Conservation (phyloP, 305 asterid genomes). For the Fraxinus sp. region DNA sequence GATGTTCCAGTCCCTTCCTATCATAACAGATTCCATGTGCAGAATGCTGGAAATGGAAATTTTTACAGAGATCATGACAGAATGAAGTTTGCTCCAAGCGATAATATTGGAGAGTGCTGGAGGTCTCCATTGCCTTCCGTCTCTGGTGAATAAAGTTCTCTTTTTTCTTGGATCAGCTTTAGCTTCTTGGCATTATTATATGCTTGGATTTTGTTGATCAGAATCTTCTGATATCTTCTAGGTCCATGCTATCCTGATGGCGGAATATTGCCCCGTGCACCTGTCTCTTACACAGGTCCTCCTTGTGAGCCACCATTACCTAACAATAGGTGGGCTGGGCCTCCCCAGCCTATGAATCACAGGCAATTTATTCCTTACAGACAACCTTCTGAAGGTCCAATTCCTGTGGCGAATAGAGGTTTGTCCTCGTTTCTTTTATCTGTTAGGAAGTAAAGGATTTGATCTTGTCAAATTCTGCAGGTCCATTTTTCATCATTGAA, state of each 20-base stretch:
- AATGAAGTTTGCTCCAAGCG: slow-evolving; percentile 49
- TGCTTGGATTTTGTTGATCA: slow-evolving; percentile 15
- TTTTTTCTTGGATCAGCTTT: not conserved
- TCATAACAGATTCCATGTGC: slow-evolving; percentile 56
- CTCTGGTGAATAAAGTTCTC: slow-evolving; percentile 54
- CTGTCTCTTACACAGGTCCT: slow-evolving; percentile 50
- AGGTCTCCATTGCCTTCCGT: slow-evolving; percentile 59
- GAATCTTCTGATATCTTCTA: slow-evolving; percentile 18
- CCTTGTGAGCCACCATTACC: slow-evolving; percentile 56
- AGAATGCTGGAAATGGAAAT: slow-evolving; percentile 54
- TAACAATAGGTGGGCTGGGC: slow-evolving; percentile 60
- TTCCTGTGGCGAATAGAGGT: slow-evolving; percentile 81
- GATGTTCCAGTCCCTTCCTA: slow-evolving; percentile 57
- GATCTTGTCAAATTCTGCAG: slow-evolving; percentile 8
- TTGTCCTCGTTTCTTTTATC: slow-evolving; percentile 10
- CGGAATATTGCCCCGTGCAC: slow-evolving; percentile 47
- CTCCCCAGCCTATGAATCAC: slow-evolving; percentile 56
- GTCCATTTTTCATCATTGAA: not conserved
- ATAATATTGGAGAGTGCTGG: slow-evolving; percentile 69
- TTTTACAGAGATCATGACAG: slow-evolving; percentile 58
- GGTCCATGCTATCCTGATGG: slow-evolving; percentile 75
- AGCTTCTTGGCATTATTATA: not conserved
- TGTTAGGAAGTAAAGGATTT: not conserved
- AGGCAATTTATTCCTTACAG: slow-evolving; percentile 60
- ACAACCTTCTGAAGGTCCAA: slow-evolving; percentile 65